Evolutionary conservation across 140 eudicot genomes (phyloP), one percentile per base, ranked within the genome.

Genomic region (Erigeron philadelphicus): DNA sequence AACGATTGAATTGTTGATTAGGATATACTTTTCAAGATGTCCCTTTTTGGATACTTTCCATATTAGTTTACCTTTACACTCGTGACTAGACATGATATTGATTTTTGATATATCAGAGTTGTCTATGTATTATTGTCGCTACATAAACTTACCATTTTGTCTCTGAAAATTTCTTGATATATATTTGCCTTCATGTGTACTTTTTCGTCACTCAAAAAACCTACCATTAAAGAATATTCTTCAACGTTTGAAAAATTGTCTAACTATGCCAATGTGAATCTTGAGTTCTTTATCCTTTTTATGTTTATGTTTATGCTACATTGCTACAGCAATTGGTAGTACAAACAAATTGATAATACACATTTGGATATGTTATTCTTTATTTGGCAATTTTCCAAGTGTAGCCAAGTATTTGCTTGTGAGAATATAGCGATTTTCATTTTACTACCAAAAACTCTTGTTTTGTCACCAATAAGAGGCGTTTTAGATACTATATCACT

Each of bases 1-100:
- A 63, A 52, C 52, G 11, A 54, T 44, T 16, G 55, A 50, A 46
- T 9, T 67, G 19, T 75, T 48, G 56, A 47, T 67, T 47, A 16
- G 62, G 56, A 49, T 75, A 40, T n/a, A 40, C 25, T 21, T 21
- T 21, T 0, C 47, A 60, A 12, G 18, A 40, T 67, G 9, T 73
- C 42, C 15, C 19, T 19, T 60, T 15, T 57, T 31, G 56, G 55
- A 7, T 12, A 59, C 31, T 70, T 18, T 43, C 40, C 19, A 18
- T 0, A 43, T 57, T 43, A 13, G 35, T 31, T 13, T 38, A 38
- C 48, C 10, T 12, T 31, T n/a, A n/a, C 40, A 16, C 18, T 2
- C 40, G 18, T 7, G 8, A 61, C n/a, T 8, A 38, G 38, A 12
- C 11, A 59, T 59, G 44, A 13, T 59, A 25, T 5, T 59, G 44